Percentiles rank a stretch among this genome's conserved stretches.
phyloP scores from a whole-genome alignment of 371 early-diverging fungal species.

The Mucor racemosus region DNA sequence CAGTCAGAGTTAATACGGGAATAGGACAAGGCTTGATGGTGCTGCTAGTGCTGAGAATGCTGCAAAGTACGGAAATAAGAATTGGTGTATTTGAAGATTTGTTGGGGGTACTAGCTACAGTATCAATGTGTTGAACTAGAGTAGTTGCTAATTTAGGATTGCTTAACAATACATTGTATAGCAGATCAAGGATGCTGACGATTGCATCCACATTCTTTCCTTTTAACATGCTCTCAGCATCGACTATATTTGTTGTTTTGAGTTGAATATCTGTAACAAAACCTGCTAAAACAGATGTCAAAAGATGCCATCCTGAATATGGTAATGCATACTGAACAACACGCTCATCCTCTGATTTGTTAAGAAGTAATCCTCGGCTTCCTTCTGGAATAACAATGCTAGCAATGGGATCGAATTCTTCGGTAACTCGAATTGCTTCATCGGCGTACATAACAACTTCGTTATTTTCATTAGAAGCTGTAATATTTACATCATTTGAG shows the following conservation, averaged over 20 bases:
- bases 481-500: conserved; percentile 16
- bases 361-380: conserved; percentile 27
- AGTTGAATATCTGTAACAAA: conserved; percentile 15
- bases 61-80: conserved; percentile 37
- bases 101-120: neutral
- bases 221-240: conserved; percentile 20
- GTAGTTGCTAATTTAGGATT: conserved; percentile 24
- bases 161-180: conserved; percentile 29
- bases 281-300: conserved; percentile 28
- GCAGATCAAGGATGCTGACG: conserved; percentile 33
- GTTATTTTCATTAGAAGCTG: conserved; percentile 13
- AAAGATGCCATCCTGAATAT: conserved; percentile 47
- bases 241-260: conserved; percentile 21
- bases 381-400: conserved; percentile 29
- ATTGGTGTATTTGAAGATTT: conserved; percentile 11
- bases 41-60: conserved; percentile 28
- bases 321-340: conserved; percentile 30
- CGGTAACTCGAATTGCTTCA: conserved; percentile 25
- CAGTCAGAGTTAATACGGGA: conserved; percentile 28
- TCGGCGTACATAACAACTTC: conserved; percentile 10
- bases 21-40: conserved; percentile 21
- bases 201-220: conserved; percentile 31
- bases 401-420: conserved; percentile 6
- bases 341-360: conserved; percentile 13
- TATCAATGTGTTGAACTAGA: conserved; percentile 41